Evolutionary conservation across 1,139 yeast species (phyloP).

Genomic region (Protomyces lactucae-debilis): DNA sequence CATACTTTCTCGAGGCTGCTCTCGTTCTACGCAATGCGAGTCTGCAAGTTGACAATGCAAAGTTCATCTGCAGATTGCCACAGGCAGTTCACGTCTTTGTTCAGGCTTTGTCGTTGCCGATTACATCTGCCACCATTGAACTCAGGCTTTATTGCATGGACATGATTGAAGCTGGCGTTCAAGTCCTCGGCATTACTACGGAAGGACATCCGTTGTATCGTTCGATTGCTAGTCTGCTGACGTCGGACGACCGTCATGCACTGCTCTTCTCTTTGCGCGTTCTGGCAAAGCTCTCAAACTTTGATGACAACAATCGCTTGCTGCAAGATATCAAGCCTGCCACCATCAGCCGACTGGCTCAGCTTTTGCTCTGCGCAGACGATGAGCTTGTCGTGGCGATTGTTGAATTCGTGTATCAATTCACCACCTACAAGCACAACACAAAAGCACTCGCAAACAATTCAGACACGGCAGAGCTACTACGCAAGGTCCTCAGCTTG

Average conservation of each 20-base stretch:
- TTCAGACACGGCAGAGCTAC: constrained; percentile 30
- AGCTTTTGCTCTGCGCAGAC: constrained; percentile 46
- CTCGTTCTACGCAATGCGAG: constrained; percentile 72
- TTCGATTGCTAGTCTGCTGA: constrained; percentile 31
- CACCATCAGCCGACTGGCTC: constrained; percentile 40
- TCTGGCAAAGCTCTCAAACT: constrained; percentile 42
- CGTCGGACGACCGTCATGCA: constrained; percentile 40
- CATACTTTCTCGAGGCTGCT: constrained; percentile 56
- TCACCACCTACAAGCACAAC: constrained; percentile 49
- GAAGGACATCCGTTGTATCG: constrained; percentile 45
- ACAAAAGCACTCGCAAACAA: constrained; percentile 33
- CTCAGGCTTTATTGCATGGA: constrained; percentile 67
- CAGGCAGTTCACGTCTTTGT: constrained; percentile 42
- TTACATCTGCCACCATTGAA: constrained; percentile 50
- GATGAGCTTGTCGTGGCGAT: constrained; percentile 61
- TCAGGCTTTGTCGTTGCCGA: constrained; percentile 46
- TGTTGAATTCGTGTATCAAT: constrained; percentile 64
- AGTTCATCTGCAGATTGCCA: constrained; percentile 58
- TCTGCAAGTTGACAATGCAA: constrained; percentile 80
- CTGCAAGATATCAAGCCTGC: constrained; percentile 33
- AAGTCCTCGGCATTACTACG: constrained; percentile 70
- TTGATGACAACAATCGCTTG: constrained; percentile 39
- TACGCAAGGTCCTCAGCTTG: constrained; percentile 50
- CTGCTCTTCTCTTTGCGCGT: constrained; percentile 42
- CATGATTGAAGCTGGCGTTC: constrained; percentile 75